These are phyloP conservation scores for Juncus inflexus DNA, from an alignment of 176 grass and related monocot species.

Conservation along the genomic window DNA sequence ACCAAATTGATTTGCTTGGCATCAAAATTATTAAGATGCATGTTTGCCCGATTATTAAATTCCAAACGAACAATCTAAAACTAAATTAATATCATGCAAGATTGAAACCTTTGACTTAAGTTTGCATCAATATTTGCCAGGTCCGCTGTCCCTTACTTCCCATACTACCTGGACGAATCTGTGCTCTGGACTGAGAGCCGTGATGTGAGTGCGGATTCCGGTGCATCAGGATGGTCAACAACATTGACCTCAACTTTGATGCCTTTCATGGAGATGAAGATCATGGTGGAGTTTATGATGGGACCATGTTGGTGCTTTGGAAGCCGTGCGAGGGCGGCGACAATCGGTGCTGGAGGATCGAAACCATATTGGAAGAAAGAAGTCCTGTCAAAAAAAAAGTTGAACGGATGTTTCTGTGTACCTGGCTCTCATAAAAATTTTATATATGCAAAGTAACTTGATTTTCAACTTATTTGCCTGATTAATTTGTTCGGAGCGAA, in stretches of 20 bases:
- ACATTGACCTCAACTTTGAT: constrained; percentile 78
- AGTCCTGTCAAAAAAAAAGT: no score
- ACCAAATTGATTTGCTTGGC: no score
- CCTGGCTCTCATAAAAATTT: no score
- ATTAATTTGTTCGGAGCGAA: no score
- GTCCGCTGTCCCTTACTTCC: constrained; percentile 25
- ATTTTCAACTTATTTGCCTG: no score
- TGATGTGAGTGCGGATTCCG: constrained; percentile 25
- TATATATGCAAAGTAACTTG: no score
- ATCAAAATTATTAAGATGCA: no score
- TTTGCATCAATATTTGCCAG: constrained; percentile 5
- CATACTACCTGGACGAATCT: constrained; percentile 26
- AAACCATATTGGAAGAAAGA: constrained; percentile 12
- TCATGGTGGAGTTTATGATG: constrained; percentile 56
- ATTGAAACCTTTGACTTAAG: no score
- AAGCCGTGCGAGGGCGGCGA: constrained; percentile 66
- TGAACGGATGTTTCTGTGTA: no score
- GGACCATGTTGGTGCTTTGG: constrained; percentile 67
- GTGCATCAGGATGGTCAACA: constrained; percentile 65
- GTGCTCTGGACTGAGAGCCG: constrained; percentile 36
- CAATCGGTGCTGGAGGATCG: constrained; percentile 94
- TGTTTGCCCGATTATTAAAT: no score
- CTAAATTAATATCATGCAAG: no score
- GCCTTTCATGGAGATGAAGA: constrained; percentile 61
- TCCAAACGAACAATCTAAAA: no score